Percentiles rank a stretch among this genome's conserved stretches.
phyloP scores from a whole-genome alignment of 176 grass and related monocot genomes.

The Bolboschoenus planiculmis region DNA sequence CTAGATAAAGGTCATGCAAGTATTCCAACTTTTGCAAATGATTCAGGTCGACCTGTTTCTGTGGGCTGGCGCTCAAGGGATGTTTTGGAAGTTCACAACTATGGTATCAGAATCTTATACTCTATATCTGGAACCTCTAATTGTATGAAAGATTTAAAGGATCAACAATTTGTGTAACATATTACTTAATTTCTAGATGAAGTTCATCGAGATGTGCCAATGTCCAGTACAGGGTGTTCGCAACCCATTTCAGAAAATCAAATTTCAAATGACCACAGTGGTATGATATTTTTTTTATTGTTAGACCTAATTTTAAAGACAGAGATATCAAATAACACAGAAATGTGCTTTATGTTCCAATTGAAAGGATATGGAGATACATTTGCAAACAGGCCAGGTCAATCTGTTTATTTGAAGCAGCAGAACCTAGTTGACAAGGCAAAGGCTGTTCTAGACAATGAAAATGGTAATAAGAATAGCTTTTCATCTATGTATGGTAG shows the following conservation, averaged over 20 bases:
- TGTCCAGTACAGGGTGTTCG: not conserved
- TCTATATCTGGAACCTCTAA: slow-evolving; percentile 21
- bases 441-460: not conserved
- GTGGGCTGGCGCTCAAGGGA: slow-evolving; percentile 27
- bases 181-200: slow-evolving; percentile 4
- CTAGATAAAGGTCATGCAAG: not conserved
- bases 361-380: not conserved
- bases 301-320: not conserved
- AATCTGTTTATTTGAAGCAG: not conserved
- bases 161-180: slow-evolving; percentile 6
- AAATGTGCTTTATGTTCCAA: not conserved
- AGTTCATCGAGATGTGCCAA: not conserved
- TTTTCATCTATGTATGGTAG: not conserved
- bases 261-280: not conserved
- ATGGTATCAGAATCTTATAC: slow-evolving; percentile 28
- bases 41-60: slow-evolving; percentile 25
- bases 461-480: not conserved
- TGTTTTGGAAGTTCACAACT: slow-evolving; percentile 30
- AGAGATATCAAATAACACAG: not conserved
- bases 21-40: slow-evolving; percentile 3
- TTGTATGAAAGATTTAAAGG: slow-evolving; percentile 7
- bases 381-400: not conserved
- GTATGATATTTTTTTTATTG: not conserved
- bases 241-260: not conserved
- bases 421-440: not conserved